phyloP scores from a whole-genome alignment of 1,139 yeast species.

The Protomyces inundatus region DNA sequence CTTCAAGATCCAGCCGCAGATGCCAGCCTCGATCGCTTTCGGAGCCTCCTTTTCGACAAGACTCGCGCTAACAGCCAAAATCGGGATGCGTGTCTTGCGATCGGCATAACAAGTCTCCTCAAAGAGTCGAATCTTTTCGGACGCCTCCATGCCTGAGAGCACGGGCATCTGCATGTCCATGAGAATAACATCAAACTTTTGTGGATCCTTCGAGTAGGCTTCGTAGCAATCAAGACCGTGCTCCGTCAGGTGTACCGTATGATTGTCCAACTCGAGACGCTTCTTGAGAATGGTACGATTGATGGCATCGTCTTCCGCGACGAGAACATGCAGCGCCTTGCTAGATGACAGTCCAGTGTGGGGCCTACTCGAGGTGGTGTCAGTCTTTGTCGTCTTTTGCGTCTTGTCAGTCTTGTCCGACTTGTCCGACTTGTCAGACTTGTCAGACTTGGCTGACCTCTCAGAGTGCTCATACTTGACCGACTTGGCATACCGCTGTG shows the following conservation, averaged over 20 bases:
- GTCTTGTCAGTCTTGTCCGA: neutral
- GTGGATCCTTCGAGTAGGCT: conserved; percentile 7
- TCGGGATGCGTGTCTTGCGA: conserved; percentile 9
- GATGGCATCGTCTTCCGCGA: conserved; percentile 25
- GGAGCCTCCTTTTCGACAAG: conserved; percentile 13
- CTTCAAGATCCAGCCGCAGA: conserved; percentile 24
- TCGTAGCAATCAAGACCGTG: conserved; percentile 20
- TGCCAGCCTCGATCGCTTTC: conserved; percentile 13
- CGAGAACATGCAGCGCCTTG: conserved; percentile 6
- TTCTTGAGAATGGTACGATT: conserved; percentile 19
- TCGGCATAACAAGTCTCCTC: conserved; percentile 10
- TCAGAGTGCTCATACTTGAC: neutral
- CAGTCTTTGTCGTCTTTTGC: neutral
- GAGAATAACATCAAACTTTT: conserved; percentile 55
- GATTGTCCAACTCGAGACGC: conserved; percentile 21
- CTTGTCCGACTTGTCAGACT: neutral
- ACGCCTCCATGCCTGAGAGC: conserved; percentile 57
- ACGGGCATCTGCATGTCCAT: conserved; percentile 99
- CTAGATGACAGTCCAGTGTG: neutral
- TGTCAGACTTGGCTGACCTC: neutral
- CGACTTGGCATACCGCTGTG: neutral
- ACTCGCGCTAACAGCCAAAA: conserved; percentile 25
- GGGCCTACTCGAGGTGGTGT: too few relatives aligned
- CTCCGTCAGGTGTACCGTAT: conserved; percentile 2
- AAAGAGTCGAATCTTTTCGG: conserved; percentile 13